A percentile compares a stretch with the other conserved stretches of the same genome.
Evolutionary conservation across 257 asterid species (phyloP).

Genomic region (Cynanchum wilfordii): DNA sequence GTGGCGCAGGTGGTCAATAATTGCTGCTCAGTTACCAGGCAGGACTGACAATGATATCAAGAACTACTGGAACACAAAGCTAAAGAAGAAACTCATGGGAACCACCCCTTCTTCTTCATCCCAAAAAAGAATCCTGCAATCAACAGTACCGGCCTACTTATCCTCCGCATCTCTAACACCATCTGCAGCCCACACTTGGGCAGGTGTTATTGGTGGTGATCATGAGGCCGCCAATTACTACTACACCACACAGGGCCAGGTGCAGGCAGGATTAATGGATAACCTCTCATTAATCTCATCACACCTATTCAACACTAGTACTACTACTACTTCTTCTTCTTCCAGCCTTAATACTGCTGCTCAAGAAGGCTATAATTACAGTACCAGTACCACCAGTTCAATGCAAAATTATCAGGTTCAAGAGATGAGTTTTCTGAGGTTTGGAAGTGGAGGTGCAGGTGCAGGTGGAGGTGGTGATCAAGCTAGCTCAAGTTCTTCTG

Average conservation of each 20-base stretch:
- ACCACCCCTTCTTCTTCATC: conserved; percentile 10
- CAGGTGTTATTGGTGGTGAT: too few relatives aligned
- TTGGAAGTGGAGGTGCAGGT: conserved; percentile 28
- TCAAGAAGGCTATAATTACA: conserved; percentile 14
- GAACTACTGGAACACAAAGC: conserved; percentile 94
- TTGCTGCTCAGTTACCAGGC: conserved; percentile 76
- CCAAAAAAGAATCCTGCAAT: conserved; percentile 23
- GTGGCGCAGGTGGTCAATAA: conserved; percentile 62
- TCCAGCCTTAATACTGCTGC: conserved; percentile 5
- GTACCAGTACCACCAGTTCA: conserved; percentile 1
- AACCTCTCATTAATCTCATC: conserved; percentile 11
- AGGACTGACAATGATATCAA: conserved; percentile 88
- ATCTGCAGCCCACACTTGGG: conserved; percentile 2
- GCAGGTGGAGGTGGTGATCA: neutral
- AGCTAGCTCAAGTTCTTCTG: conserved; percentile 43
- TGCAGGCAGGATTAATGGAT: neutral
- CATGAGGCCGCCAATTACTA: neutral
- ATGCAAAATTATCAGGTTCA: conserved; percentile 16
- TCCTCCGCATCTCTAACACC: conserved; percentile 17
- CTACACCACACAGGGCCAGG: neutral
- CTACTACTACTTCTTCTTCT: neutral
- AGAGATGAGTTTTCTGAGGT: conserved; percentile 16
- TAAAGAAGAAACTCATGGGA: conserved; percentile 54
- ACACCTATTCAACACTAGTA: conserved; percentile 1
- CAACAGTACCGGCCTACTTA: conserved; percentile 2